Base-by-base conservation (phyloP, 1,139 yeast species). In the Pichia sp. region DNA sequence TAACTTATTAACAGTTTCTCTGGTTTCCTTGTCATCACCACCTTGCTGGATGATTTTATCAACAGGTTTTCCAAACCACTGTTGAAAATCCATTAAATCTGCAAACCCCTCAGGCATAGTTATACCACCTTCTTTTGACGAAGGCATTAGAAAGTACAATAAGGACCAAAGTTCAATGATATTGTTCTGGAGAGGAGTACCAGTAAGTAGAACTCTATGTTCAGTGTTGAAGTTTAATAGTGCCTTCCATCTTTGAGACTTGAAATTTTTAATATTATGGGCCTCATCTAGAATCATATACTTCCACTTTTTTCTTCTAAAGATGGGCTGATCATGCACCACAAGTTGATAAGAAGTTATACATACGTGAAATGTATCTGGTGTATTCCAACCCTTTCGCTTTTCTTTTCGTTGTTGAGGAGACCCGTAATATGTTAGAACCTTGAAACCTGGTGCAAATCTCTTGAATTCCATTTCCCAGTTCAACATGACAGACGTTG, bases 381-480 rank as follows among this genome's bases (percentile, higher is more conserved):
- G 96, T 56, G 89, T 90, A 65, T 92, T 92, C 99, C 99, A 95
- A 0, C 99, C 99, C 61, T 87, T 87, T 64, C 99, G 82, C 66
- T 95, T 95, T 62, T 88, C 95, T 49, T 93, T 93, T 66, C 99
- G 84, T 69, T 95, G 98, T 65, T 89, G 96, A 0, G 98, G 99
- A n/a, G 95, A 85, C 0, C 99, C 99, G 66, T 93, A 95, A 69
- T 95, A 95, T 0, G 99, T 93, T 69, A 95, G 70, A 1, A 95
- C 95, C 68, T 95, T 93, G 70, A 95, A 87, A 0, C 99, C 99
- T 0, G 99, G 99, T 0, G 98, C 98, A 76, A 95, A 95, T 63
- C 96, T 84, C 67, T 93, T 95, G 73, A 95, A 92, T 68, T 95
- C 99, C 97, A 93, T 92, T 69, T 95, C 99, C 99, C 99, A 95